phyloP scores from a whole-genome alignment of 306 rosid genomes.

The Cicer pinnatifidum region DNA sequence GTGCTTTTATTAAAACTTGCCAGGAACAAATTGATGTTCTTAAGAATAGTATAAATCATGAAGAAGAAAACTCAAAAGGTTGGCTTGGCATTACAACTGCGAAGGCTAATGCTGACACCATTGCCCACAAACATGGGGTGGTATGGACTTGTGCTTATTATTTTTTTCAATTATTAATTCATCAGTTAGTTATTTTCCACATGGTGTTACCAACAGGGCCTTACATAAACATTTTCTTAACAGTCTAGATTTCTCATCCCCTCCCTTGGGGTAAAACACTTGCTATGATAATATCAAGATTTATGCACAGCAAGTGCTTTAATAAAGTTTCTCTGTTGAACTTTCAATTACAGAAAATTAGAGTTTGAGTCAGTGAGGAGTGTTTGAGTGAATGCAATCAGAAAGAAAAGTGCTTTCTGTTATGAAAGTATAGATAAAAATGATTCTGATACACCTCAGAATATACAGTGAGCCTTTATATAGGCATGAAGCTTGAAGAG shows the following conservation, averaged over 20 bases:
- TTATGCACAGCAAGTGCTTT: slow-evolving; percentile 29
- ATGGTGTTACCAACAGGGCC: slow-evolving; percentile 1
- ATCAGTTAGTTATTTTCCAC: slow-evolving; percentile 31
- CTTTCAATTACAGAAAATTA: background rate
- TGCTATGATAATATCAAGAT: background rate
- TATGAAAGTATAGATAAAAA: background rate
- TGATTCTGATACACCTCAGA: background rate
- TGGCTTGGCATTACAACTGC: slow-evolving; percentile 76
- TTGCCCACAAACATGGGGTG: slow-evolving; percentile 99
- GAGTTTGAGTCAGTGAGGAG: background rate
- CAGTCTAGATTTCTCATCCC: background rate
- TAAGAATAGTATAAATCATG: slow-evolving; percentile 76
- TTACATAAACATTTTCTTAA: background rate
- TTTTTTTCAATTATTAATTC: slow-evolving; percentile 2
- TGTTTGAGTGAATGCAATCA: background rate
- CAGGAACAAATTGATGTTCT: slow-evolving; percentile 90
- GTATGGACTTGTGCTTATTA: slow-evolving; percentile 55
- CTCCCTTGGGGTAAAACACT: background rate
- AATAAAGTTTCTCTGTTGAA: slow-evolving; percentile 26
- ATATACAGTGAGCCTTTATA: background rate
- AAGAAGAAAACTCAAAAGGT: slow-evolving; percentile 71
- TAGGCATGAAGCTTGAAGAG: slow-evolving; percentile 11
- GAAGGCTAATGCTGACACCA: slow-evolving; percentile 75
- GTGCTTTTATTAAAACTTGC: slow-evolving; percentile 88
- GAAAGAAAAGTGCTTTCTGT: background rate